Base-by-base conservation (phyloP, 176 grass and related monocot genomes). In the Puya raimondii region DNA sequence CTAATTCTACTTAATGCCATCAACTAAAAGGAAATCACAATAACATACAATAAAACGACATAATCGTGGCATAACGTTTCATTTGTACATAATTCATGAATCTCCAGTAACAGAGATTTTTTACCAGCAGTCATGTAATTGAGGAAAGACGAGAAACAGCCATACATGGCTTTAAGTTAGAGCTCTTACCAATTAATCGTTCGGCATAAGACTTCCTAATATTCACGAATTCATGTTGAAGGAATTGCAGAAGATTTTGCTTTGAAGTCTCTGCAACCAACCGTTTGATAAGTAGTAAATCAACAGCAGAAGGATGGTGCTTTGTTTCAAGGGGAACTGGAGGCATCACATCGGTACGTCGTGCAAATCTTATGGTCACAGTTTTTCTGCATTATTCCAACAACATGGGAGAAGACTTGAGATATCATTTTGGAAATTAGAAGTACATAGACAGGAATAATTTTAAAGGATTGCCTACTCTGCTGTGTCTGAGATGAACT, bases 161-260 rank as follows among this genome's bases (percentile, higher is more conserved):
- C 0, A 61, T 61, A 59, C 20, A 61, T 61, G 56, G 2, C 56
- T 18, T 22, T 61, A 10, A 61, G 21, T 18, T 10, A 18, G 16
- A 61, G 56, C 21, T 6, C 69, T 87, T 74, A 97, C 93, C 93
- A 51, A 97, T 92, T 80, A 97, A 89, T 70, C 93, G 86, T 79
- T 97, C 93, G 12, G 93, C 93, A 49, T 83, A 86, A 12, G 82
- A 51, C 77, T 97, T 97, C 70, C 79, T 87, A 80, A 97, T 97
- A 80, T 97, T 97, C 64, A 92, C 86, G 77, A 97, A 97, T 65
- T 97, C 93, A 63, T 97, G 93, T 56, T 97, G 93, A 49, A 97
- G 81, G 74, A 97, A 97, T 76, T 97, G 93, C 68, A 80, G 85
- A 78, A 97, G 93, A 53, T 89, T 92, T 83, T 85, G 83, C 76